Percentiles rank a stretch among this genome's conserved stretches.
phyloP scores from a whole-genome alignment of 148 eudicot genomes.

The Pouteria glomerata region DNA sequence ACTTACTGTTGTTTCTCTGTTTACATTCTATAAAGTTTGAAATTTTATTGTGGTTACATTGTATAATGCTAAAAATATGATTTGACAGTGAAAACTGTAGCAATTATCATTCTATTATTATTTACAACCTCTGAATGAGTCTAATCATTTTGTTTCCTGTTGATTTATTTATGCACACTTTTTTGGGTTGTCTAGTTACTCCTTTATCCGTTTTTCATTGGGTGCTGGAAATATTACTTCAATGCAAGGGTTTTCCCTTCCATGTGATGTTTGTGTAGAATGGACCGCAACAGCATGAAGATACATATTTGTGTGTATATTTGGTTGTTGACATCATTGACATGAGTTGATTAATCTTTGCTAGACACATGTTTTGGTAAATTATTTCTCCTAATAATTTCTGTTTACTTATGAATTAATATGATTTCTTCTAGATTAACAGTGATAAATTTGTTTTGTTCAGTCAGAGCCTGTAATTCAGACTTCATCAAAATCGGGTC shows the following conservation, averaged over 20 bases:
- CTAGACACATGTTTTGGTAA: background rate
- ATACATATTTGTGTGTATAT: background rate
- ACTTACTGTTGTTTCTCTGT: background rate
- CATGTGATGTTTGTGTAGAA: background rate
- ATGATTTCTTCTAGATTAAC: background rate
- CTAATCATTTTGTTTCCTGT: background rate
- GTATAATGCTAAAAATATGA: background rate
- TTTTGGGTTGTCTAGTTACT: background rate
- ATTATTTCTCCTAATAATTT: background rate
- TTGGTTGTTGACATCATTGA: background rate
- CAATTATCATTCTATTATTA: background rate
- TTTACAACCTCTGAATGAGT: background rate
- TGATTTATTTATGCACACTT: background rate
- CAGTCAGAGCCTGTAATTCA: constrained; percentile 12
- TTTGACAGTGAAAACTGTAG: background rate
- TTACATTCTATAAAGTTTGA: background rate
- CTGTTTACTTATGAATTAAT: background rate
- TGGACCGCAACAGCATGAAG: background rate
- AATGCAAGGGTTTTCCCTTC: background rate
- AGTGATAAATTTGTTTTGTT: background rate
- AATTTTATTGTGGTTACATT: background rate
- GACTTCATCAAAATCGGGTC: constrained; percentile 26
- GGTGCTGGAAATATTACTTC: background rate
- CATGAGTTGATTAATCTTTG: background rate
- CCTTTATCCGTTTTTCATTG: background rate